Base-by-base conservation (phyloP, 2,329 filamentous ascomycete genomes). In the Epichloe uncinata region DNA sequence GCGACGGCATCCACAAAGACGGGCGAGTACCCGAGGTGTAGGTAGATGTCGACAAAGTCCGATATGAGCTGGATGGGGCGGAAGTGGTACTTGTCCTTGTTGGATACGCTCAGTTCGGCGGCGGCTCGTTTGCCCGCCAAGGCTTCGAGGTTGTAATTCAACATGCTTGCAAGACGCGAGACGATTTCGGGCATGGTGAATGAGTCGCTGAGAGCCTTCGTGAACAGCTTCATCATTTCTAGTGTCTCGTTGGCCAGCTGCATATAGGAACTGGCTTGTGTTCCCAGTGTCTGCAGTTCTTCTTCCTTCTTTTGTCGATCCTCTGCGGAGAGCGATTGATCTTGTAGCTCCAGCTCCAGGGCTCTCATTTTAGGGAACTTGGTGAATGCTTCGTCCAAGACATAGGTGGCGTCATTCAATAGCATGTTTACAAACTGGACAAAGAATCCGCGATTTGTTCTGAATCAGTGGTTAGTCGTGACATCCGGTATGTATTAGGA, bases 131-230 rank as follows among this genome's bases (percentile, higher is more conserved):
- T 85, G 0, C 91, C 90, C 3, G 93, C 89, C 55, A 98, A 79
- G 0, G 86, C 87, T 58, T 96, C 89, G 15, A 98, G 77, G 61
- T 97, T 98, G 75, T 96, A 97, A 69, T 98, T 90, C 53, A 98
- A 69, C 93, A 98, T 98, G 66, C 91, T 89, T 30, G 93, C 93
- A 41, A 98, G 72, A 47, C 93, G 85, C 53, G 87, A 84, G 8
- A 98, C 93, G 53, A 98, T 93, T 66, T 98, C 93, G 0, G 89
- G 88, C 84, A 95, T 96, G 3, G 90, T 96, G 62, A 98, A 98
- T 0, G 93, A 84, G 49, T 89, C 86, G 7, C 84, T 81, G 16
- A 98, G 75, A 4, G 90, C 85, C 54, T 88, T 84, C 0, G 93
- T 98, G 68, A 98, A 98, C 7, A 97, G 79, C 68, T 93, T 95